Percentiles rank a stretch among this genome's conserved stretches.
phyloP scores from a whole-genome alignment of 495 filamentous ascomycete species.

The Parathielavia appendiculata region DNA sequence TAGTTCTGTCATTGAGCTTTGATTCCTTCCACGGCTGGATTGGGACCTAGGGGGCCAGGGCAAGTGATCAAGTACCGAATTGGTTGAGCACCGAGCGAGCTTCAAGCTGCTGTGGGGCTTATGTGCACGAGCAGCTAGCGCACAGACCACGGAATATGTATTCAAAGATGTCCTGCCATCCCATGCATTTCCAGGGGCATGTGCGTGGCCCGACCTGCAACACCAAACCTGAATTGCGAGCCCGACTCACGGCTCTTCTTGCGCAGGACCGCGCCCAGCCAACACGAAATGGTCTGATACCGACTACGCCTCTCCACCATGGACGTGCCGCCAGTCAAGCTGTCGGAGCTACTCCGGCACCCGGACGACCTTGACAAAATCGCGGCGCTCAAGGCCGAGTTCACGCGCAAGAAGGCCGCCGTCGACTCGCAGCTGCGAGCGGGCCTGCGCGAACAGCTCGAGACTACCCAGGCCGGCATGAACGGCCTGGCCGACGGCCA shows the following conservation, averaged over 20 bases:
- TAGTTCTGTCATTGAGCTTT: no score
- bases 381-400: slow-evolving; percentile 80
- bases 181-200: neutral
- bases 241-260: neutral
- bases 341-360: slow-evolving; percentile 66
- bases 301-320: slow-evolving; percentile 29
- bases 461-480: slow-evolving; percentile 89
- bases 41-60: no score
- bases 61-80: no score
- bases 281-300: slow-evolving; percentile 25
- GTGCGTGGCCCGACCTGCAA: neutral
- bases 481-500: slow-evolving; percentile 78
- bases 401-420: slow-evolving; percentile 85
- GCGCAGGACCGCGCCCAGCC: neutral
- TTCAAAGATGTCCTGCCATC: neutral
- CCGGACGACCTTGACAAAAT: slow-evolving; percentile 96
- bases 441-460: slow-evolving; percentile 82
- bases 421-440: slow-evolving; percentile 84
- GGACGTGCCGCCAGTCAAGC: slow-evolving; percentile 58
- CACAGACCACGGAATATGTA: no score
- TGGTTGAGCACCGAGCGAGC: neutral
- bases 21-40: no score
- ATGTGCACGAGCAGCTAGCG: no score
- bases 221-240: neutral
- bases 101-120: neutral